These are phyloP conservation scores for Neonectria punicea DNA, from an alignment of 2,329 filamentous ascomycete species.

Conservation along the genomic window DNA sequence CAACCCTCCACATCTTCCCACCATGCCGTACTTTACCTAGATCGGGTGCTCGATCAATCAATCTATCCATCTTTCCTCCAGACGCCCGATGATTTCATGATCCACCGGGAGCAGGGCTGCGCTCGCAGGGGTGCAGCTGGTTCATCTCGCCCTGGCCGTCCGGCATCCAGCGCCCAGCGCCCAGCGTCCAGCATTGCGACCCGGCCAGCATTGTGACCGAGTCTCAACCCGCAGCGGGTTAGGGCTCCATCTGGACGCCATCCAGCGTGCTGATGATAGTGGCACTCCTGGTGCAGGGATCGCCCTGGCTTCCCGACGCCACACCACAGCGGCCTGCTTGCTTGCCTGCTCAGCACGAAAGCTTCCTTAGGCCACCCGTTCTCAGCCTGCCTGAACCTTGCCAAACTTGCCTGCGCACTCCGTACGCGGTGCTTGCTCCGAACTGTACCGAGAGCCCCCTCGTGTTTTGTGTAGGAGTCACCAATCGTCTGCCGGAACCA, in stretches of 20 bases:
- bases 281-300: slow-evolving; percentile 40
- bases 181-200: slow-evolving; percentile 25
- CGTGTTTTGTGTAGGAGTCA: slow-evolving; percentile 19
- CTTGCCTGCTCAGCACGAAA: slow-evolving; percentile 31
- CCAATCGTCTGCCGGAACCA: slow-evolving; percentile 21
- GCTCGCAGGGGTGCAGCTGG: slow-evolving; percentile 35
- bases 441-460: slow-evolving; percentile 23
- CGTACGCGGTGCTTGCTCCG: slow-evolving; percentile 34
- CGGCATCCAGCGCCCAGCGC: slow-evolving; percentile 38
- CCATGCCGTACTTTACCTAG: slow-evolving; percentile 31
- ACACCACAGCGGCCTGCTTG: slow-evolving; percentile 35
- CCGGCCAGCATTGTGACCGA: background rate
- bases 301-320: slow-evolving; percentile 35
- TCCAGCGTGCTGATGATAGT: slow-evolving; percentile 28
- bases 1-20: slow-evolving; percentile 6
- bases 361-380: slow-evolving; percentile 31
- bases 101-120: slow-evolving; percentile 40
- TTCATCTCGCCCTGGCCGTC: slow-evolving; percentile 40
- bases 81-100: slow-evolving; percentile 45
- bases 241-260: slow-evolving; percentile 17
- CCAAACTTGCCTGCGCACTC: slow-evolving; percentile 25
- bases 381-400: slow-evolving; percentile 26
- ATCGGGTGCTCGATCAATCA: slow-evolving; percentile 39
- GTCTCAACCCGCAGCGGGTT: slow-evolving; percentile 23
- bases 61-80: slow-evolving; percentile 37